Percentiles rank a stretch among this genome's conserved stretches.
These are phyloP conservation scores for Tricholoma matsutake DNA, from an alignment of 768 basidiomycete species.

Conservation along the genomic window DNA sequence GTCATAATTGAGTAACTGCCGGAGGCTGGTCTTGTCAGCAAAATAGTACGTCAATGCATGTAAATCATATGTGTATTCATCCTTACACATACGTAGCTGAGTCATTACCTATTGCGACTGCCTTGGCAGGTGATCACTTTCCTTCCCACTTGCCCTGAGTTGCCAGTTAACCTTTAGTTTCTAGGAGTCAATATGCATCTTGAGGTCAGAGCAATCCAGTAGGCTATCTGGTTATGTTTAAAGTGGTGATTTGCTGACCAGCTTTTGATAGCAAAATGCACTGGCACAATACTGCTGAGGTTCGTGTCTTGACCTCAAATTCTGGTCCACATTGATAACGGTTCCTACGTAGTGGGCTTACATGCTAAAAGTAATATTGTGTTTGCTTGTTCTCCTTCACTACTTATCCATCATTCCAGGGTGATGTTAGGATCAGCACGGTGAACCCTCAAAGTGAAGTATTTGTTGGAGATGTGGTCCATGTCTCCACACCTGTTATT, in stretches of 20 bases:
- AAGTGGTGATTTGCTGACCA: too few species aligned
- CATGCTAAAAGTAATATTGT: conserved; percentile 39
- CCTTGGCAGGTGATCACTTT: conserved; percentile 27
- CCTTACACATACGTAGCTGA: conserved; percentile 26
- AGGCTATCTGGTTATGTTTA: conserved; percentile 1
- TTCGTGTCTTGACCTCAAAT: conserved; percentile 8
- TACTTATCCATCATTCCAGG: too few species aligned
- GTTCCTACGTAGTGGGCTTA: conserved; percentile 44
- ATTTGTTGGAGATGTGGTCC: too few species aligned
- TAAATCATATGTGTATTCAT: not conserved
- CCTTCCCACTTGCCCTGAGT: not conserved
- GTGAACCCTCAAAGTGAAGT: too few species aligned
- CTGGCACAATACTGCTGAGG: too few species aligned
- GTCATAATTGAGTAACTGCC: conserved; percentile 54
- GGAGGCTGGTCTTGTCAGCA: conserved; percentile 71
- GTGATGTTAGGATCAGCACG: too few species aligned
- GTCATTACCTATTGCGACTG: too few species aligned
- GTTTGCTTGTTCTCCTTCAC: not conserved
- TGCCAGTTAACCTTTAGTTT: conserved; percentile 11
- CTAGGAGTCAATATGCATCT: conserved; percentile 56
- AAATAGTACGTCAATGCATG: conserved; percentile 40
- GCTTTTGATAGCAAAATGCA: conserved; percentile 40
- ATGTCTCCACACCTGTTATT: too few species aligned
- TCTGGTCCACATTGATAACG: not conserved
- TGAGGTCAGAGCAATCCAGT: conserved; percentile 49